phyloP scores from a whole-genome alignment of 2,329 filamentous ascomycete genomes.

The Coniochaeta hoffmannii region DNA sequence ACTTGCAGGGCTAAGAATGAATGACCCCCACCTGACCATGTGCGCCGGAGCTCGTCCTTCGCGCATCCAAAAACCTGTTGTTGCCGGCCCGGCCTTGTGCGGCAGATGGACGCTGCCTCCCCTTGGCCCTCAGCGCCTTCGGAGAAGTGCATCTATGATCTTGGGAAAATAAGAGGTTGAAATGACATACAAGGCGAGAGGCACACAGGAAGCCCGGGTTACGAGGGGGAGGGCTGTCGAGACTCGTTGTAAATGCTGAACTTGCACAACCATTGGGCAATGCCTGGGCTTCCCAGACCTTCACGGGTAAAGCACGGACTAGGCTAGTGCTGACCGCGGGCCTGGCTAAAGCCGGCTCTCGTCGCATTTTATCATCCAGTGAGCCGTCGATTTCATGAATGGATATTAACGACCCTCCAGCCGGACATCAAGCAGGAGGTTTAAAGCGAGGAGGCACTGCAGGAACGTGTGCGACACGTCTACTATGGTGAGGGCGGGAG shows the following conservation, averaged over 20 bases:
- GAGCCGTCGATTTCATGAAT: not conserved
- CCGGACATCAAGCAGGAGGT: not conserved
- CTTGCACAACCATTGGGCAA: not conserved
- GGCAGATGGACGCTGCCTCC: not conserved
- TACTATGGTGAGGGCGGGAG: not conserved
- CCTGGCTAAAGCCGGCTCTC: not conserved
- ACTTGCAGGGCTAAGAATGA: not conserved
- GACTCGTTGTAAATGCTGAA: too few species aligned
- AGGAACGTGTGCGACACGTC: not conserved
- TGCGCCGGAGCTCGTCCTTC: not conserved
- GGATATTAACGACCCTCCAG: not conserved
- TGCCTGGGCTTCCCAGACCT: not conserved
- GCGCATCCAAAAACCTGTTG: slow-evolving; percentile 1
- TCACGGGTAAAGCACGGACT: not conserved
- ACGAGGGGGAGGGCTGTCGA: too few species aligned
- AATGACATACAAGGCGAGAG: too few species aligned
- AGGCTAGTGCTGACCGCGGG: not conserved
- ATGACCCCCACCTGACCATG: slow-evolving; percentile 1
- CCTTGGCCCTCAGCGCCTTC: not conserved
- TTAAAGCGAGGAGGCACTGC: not conserved
- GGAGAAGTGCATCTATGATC: not conserved
- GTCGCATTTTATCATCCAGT: not conserved
- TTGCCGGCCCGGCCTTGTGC: not conserved
- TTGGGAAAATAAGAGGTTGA: too few species aligned
- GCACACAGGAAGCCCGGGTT: too few species aligned